Percentiles rank a stretch among this genome's conserved stretches.
phyloP scores from a whole-genome alignment of 1,284 basidiomycete genomes.

The Fomitiporia mediterranea region DNA sequence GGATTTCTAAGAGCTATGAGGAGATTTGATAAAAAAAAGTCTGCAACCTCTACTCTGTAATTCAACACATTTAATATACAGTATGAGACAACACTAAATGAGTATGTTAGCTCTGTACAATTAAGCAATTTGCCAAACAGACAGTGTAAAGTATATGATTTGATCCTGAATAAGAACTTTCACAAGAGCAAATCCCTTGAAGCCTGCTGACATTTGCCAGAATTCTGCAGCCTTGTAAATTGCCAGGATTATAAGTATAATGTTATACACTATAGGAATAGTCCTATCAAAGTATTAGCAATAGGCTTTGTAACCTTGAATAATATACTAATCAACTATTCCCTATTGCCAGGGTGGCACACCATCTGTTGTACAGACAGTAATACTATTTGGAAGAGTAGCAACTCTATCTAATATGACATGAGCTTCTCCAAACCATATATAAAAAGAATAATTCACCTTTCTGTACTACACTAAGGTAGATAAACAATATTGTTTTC shows the following conservation, averaged over 20 bases:
- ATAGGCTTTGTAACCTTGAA: too few relatives aligned
- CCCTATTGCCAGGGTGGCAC: background rate
- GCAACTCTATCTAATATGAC: too few relatives aligned
- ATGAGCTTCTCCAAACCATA: background rate
- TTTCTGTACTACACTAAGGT: background rate
- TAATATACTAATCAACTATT: background rate
- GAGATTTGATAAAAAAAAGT: background rate
- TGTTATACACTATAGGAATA: background rate
- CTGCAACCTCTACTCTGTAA: background rate
- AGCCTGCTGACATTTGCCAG: background rate
- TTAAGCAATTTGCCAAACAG: background rate
- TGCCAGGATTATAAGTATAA: background rate
- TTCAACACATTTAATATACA: background rate
- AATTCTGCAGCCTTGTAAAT: background rate
- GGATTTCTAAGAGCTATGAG: conserved; percentile 1
- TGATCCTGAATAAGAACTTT: conserved; percentile 7
- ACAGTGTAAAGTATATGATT: background rate
- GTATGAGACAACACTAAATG: background rate
- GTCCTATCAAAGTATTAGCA: background rate
- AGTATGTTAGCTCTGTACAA: too few relatives aligned
- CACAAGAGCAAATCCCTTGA: background rate
- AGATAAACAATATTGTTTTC: background rate
- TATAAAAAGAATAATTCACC: background rate
- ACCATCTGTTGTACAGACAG: background rate
- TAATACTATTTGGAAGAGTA: background rate